Base-by-base conservation (phyloP, 1,284 basidiomycete genomes). In the Agroathelia rolfsii region DNA sequence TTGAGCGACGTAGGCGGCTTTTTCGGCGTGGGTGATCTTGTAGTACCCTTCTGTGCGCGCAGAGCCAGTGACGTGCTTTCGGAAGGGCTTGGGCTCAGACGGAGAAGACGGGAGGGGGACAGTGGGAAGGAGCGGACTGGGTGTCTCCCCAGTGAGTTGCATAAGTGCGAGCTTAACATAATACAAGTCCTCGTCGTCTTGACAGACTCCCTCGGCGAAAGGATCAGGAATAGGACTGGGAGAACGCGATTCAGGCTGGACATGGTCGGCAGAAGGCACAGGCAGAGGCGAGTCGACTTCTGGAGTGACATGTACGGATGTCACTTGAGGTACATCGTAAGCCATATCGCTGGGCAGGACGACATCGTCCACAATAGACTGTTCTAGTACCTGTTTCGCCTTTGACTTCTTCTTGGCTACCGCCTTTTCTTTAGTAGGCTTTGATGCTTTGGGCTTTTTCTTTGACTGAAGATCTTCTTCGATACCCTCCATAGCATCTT, bases 41-140 rank as follows among this genome's bases (percentile, higher is more conserved):
- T 94, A 94, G 56, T 81, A 89, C 1, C 95, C 94, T 59, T 97
- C 87, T 0, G 92, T 90, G 16, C 93, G 76, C 22, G 89, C 87
- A 18, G 83, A 81, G 16, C 89, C 89, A 0, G 81, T 82, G 34
- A 71, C 42, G 48, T 93, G 87, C 29, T 72, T 73, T 29, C 76
- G 76, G 52, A 74, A 69, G 15, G 69, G 59, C 12, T 56, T 53
- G 3, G 58, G 59, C 13, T 56, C 50, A 2, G 49, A 47, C 27
- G 51, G 51, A 23, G 49, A 23, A 34, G 49, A 39, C 36, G 52
- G 51, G n/a, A 19, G 62, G 49, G 34, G 54, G 48, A 30, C 51
- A 40, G 17, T 51, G 42, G 18, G 51, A 34, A 12, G 52, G 40
- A 28, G 49, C 36, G 30, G 52, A 37, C 31, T 40, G 46, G 18